phyloP scores from a whole-genome alignment of 176 grass and related monocot species.

The Guadua angustifolia region DNA sequence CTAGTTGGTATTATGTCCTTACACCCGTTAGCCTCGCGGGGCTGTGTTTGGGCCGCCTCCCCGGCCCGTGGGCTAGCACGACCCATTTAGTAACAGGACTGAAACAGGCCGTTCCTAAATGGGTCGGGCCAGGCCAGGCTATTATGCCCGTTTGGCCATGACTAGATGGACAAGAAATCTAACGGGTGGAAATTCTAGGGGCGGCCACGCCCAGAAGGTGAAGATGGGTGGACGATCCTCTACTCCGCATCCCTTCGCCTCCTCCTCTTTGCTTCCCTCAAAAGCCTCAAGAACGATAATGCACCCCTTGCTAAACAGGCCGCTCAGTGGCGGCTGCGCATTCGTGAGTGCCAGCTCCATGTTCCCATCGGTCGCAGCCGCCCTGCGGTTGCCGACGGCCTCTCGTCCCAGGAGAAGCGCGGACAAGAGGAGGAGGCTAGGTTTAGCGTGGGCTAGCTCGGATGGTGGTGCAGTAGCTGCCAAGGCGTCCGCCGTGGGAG shows the following conservation, averaged over 20 bases:
- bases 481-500: conserved; percentile 46
- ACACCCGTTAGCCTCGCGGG: no score
- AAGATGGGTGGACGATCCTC: conserved; percentile 48
- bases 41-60: no score
- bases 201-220: background rate
- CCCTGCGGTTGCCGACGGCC: conserved; percentile 30
- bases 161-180: background rate
- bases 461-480: conserved; percentile 43
- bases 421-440: background rate
- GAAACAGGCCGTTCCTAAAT: no score
- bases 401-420: conserved; percentile 9
- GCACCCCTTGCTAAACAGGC: conserved; percentile 29
- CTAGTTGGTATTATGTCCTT: no score
- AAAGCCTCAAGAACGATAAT: conserved; percentile 29
- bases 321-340: conserved; percentile 37
- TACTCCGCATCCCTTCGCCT: conserved; percentile 47
- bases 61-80: no score
- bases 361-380: conserved; percentile 30
- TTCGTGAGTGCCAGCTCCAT: conserved; percentile 10
- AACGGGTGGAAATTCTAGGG: background rate
- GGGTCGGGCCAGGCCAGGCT: no score
- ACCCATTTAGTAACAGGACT: no score
- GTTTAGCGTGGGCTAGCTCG: conserved; percentile 24
- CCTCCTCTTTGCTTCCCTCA: background rate
- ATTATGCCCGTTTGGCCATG: no score